Evolutionary conservation across 192 early-diverging fungal genomes (phyloP).

Genomic region (Paraglomus brasilianum): DNA sequence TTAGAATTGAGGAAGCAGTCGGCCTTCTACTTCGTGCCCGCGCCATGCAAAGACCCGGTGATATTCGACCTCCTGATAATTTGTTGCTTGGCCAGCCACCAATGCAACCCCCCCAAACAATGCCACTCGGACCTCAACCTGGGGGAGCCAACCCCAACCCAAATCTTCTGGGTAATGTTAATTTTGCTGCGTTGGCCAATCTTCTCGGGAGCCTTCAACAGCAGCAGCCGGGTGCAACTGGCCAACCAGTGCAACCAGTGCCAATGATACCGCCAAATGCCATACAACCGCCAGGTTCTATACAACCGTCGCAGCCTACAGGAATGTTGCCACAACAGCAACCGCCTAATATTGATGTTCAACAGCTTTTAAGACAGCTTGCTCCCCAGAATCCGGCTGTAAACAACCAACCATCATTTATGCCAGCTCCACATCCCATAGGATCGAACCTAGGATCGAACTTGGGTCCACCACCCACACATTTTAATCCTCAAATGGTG

Average conservation of each 20-base stretch:
- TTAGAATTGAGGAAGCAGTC: slow-evolving; percentile 34
- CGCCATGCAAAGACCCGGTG: slow-evolving; percentile 1
- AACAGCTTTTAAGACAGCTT: slow-evolving; percentile 32
- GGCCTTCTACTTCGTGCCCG: slow-evolving; percentile 25
- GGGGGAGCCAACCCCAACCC: slow-evolving; percentile 9
- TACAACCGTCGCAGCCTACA: slow-evolving; percentile 10
- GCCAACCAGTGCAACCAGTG: slow-evolving; percentile 16
- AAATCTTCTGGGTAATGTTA: slow-evolving; percentile 29
- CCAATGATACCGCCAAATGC: slow-evolving; percentile 2
- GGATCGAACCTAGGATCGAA: slow-evolving; percentile 3
- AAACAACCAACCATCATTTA: slow-evolving; percentile 24
- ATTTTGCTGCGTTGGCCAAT: slow-evolving; percentile 33
- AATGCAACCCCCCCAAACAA: neutral
- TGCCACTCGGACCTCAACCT: slow-evolving; percentile 7
- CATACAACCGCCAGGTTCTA: slow-evolving; percentile 11
- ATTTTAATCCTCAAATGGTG: slow-evolving; percentile 4
- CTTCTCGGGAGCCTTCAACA: slow-evolving; percentile 31
- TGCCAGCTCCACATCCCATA: slow-evolving; percentile 18
- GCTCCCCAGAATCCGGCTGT: slow-evolving; percentile 23
- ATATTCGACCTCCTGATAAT: slow-evolving; percentile 19
- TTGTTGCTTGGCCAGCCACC: slow-evolving; percentile 23
- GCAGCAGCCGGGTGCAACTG: neutral
- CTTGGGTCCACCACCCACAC: slow-evolving; percentile 16
- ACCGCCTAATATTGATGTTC: slow-evolving; percentile 32
- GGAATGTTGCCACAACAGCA: slow-evolving; percentile 31